Evolutionary conservation across 176 grass and related monocot genomes (phyloP).

Genomic region (Juncus inflexus): DNA sequence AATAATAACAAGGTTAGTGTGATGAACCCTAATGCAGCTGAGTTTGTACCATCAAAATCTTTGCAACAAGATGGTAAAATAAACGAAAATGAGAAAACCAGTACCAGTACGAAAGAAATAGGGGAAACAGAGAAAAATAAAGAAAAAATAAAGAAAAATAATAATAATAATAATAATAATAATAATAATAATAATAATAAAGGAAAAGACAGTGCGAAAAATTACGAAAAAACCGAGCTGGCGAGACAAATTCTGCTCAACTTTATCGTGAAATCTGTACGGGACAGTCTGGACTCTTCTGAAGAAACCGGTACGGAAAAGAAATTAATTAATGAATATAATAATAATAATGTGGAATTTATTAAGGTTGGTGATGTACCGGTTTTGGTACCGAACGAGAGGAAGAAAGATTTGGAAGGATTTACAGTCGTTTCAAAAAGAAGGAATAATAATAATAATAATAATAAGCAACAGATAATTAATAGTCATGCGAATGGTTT

Average conservation of each 20-base stretch:
- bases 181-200: conserved; percentile 43
- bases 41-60: conserved; percentile 76
- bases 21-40: conserved; percentile 97
- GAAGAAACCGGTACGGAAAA: conserved; percentile 29
- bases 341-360: conserved; percentile 30
- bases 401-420: conserved; percentile 70
- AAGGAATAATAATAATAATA: conserved; percentile 36
- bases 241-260: conserved; percentile 88
- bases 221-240: conserved; percentile 67
- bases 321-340: conserved; percentile 22
- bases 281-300: conserved; percentile 52
- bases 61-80: conserved; percentile 33
- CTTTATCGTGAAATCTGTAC: conserved; percentile 88
- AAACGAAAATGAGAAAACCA: conserved; percentile 29
- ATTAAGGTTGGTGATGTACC: conserved; percentile 31
- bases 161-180: conserved; percentile 40
- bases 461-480: conserved; percentile 42
- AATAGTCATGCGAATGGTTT: conserved; percentile 62
- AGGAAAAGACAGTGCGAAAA: conserved; percentile 41
- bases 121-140: conserved; percentile 38
- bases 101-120: conserved; percentile 17
- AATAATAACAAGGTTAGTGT: conserved; percentile 39
- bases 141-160: conserved; percentile 42
- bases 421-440: conserved; percentile 86
- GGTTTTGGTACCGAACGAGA: conserved; percentile 23